These are phyloP conservation scores for Aspergillus sp. DNA, from an alignment of 2,329 filamentous ascomycete genomes.

Conservation along the genomic window DNA sequence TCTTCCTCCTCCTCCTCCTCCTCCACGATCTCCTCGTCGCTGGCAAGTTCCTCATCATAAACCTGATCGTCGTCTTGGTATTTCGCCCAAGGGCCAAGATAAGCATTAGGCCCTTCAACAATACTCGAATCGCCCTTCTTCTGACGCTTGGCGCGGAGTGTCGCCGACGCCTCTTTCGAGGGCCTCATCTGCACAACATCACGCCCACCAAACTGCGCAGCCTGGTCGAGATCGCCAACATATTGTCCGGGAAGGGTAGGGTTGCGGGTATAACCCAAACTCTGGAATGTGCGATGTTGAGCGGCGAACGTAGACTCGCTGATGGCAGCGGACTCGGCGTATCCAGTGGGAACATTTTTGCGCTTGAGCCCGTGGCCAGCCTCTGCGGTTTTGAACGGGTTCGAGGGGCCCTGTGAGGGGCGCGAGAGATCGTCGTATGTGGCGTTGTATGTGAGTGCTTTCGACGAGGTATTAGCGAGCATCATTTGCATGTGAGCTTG, in stretches of 20 bases:
- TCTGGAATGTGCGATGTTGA: conserved; percentile 81
- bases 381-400: conserved; percentile 69
- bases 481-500: conserved; percentile 51
- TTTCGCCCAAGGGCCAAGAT: conserved; percentile 92
- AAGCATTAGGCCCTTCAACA: conserved; percentile 82
- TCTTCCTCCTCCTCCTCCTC: conserved; percentile 57
- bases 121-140: conserved; percentile 80
- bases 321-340: conserved; percentile 82
- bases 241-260: conserved; percentile 44
- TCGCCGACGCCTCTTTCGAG: conserved; percentile 69
- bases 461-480: conserved; percentile 53
- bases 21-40: conserved; percentile 71
- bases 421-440: conserved; percentile 72
- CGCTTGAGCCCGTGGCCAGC: conserved; percentile 61
- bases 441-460: conserved; percentile 53
- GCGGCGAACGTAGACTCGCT: conserved; percentile 87
- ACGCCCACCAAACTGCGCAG: conserved; percentile 45
- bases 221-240: conserved; percentile 50
- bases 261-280: conserved; percentile 56
- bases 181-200: conserved; percentile 57
- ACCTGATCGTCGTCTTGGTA: conserved; percentile 74
- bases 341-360: conserved; percentile 81
- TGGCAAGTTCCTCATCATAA: conserved; percentile 70
- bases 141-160: conserved; percentile 72
- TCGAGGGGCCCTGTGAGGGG: conserved; percentile 66